A percentile compares a stretch with the other conserved stretches of the same genome.
Evolutionary conservation across 208 protist species (phyloP).

Genomic region (Wallacemonas sp.): DNA sequence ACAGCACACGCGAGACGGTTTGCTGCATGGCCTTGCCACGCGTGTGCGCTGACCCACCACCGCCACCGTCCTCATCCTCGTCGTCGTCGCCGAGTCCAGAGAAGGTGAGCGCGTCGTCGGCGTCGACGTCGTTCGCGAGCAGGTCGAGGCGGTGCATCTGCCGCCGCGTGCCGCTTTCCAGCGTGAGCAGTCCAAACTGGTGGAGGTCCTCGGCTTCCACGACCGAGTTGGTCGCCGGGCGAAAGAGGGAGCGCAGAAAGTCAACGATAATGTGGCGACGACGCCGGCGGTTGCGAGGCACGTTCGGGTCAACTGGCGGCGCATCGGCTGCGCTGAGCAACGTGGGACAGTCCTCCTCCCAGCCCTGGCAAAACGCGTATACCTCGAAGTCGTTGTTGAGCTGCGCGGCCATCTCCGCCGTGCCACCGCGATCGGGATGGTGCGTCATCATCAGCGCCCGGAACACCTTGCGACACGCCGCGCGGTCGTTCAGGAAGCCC

Average conservation of each 20-base stretch:
- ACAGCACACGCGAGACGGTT: conserved; percentile 53
- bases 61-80: conserved; percentile 14
- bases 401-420: conserved; percentile 52
- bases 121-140: conserved; percentile 2
- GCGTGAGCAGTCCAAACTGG: conserved; percentile 59
- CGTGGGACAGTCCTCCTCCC: conserved; percentile 47
- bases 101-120: conserved; percentile 12
- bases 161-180: conserved; percentile 43
- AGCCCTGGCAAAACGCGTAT: conserved; percentile 71
- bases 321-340: conserved; percentile 25
- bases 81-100: conserved; percentile 21
- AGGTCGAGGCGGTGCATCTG: conserved; percentile 53
- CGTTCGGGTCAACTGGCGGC: conserved; percentile 2
- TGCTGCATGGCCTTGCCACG: conserved; percentile 43
- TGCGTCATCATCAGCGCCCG: conserved; percentile 63
- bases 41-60: conserved; percentile 18
- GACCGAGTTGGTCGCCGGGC: conserved; percentile 54
- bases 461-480: conserved; percentile 61
- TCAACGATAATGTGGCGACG: conserved; percentile 53
- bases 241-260: conserved; percentile 74
- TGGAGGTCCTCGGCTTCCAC: conserved; percentile 57
- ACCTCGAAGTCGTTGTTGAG: conserved; percentile 78
- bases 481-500: conserved; percentile 67
- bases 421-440: conserved; percentile 73
- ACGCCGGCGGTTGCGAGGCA: conserved; percentile 20